Base-by-base conservation (phyloP, 768 basidiomycete genomes). In the Termitomyces eurrhizus region DNA sequence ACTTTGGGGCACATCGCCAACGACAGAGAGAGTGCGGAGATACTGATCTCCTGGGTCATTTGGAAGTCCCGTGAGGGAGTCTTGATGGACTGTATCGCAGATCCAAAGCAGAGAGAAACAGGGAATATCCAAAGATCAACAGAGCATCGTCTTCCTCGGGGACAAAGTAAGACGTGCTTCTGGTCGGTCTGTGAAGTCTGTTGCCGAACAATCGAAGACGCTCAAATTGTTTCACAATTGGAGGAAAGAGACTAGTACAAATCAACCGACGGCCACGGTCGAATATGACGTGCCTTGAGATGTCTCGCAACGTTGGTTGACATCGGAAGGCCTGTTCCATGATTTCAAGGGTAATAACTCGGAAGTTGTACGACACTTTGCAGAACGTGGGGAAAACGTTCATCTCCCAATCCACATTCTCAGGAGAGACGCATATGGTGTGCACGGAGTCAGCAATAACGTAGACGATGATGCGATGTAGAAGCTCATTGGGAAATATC, bases 401-500 rank as follows among this genome's bases (percentile, higher is more conserved):
- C 61, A 66, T 69, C 64, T 76, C 70, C 76, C 76, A 78, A 35
- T 65, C 64, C 5, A 72, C 68, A 54, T 73, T 70, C 12, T 57
- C 67, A 3, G 68, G 60, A 24, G 70, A 75, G 6, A 72, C 56
- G 57, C 74, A 73, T 58, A 77, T 69, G 3, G 68, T 57, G 55
- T 77, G 76, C 11, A 77, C 65, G 41, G 70, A 72, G 37, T 75
- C 69, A 13, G 67, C 68, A 21, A 77, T 48, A 2, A 71, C 69
- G 24, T 63, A 64, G 2, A 69, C 59, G 33, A 78, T 68, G 57
- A 77, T 68, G 62, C 72, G 72, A 67, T 75, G 68, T 1, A 77
- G 50, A 1, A 78, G 70, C 56, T 78, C 77, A 55, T 66, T 74
- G 24, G 76, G 77, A n/a, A 77, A n/a, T 6, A 24, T 57, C 18